Evolutionary conservation across 345 rosid species (phyloP).

Genomic region (Citrus sp.): DNA sequence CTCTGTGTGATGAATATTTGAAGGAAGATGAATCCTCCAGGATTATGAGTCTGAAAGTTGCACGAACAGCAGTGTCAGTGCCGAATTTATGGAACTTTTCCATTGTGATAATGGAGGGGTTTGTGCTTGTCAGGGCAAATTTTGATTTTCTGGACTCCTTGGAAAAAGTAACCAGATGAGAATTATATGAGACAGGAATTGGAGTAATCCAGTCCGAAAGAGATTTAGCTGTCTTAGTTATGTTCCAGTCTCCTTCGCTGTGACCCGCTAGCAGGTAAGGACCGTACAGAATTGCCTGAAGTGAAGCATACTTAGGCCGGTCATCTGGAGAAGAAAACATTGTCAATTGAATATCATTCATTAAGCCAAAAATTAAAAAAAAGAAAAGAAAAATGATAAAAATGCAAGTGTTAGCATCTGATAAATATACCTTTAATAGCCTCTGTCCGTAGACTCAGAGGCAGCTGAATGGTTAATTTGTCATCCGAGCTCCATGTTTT

Average conservation of each 20-base stretch:
- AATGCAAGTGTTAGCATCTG: neutral
- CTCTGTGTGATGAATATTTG: constrained; percentile 12
- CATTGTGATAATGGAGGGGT: constrained; percentile 57
- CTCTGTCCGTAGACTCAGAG: constrained; percentile 59
- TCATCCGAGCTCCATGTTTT: constrained; percentile 60
- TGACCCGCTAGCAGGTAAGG: constrained; percentile 78
- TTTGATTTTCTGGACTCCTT: constrained; percentile 41
- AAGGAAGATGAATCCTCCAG: constrained; percentile 15
- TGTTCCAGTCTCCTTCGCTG: constrained; percentile 62
- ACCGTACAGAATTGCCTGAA: constrained; percentile 84
- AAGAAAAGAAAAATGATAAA: neutral
- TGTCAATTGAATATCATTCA: neutral
- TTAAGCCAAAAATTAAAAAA: neutral
- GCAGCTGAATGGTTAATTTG: constrained; percentile 57
- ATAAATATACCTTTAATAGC: constrained; percentile 66
- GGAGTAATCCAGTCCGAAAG: constrained; percentile 55
- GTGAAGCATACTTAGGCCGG: constrained; percentile 58
- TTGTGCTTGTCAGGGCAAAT: constrained; percentile 51
- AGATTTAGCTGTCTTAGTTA: constrained; percentile 34
- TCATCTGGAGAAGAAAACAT: constrained; percentile 53
- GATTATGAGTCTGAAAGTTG: constrained; percentile 67
- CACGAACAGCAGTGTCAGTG: constrained; percentile 47
- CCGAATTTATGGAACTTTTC: constrained; percentile 43
- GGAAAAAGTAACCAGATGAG: constrained; percentile 54
- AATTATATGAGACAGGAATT: constrained; percentile 48